These are phyloP conservation scores for Pseudocercospora ulei DNA, from an alignment of 2,329 filamentous ascomycete genomes.

Conservation along the genomic window DNA sequence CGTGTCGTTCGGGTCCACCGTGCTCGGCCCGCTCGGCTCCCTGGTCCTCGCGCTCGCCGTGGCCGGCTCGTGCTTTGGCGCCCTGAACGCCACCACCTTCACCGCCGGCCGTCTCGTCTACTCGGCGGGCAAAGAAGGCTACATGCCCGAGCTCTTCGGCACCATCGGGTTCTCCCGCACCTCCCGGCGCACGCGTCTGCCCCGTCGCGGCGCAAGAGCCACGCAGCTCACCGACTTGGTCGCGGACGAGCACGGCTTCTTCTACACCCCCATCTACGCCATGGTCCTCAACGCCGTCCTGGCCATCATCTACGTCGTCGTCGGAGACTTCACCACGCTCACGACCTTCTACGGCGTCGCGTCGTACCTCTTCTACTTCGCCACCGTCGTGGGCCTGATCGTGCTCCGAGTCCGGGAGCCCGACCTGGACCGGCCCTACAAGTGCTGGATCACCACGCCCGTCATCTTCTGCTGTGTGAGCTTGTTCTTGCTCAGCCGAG, in stretches of 20 bases:
- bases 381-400: conserved; percentile 87
- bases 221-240: conserved; percentile 54
- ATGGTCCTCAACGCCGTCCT: conserved; percentile 70
- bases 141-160: conserved; percentile 74
- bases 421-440: conserved; percentile 77
- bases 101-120: conserved; percentile 88
- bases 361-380: conserved; percentile 93
- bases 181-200: conserved; percentile 29
- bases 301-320: conserved; percentile 65
- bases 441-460: conserved; percentile 91
- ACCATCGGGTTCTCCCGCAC: conserved; percentile 60
- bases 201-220: conserved; percentile 47
- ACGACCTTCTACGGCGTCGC: conserved; percentile 97
- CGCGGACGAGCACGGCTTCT: conserved; percentile 71
- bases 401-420: conserved; percentile 81
- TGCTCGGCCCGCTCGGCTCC: conserved; percentile 75
- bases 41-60: conserved; percentile 82
- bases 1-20: conserved; percentile 80
- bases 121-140: conserved; percentile 88
- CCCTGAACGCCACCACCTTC: conserved; percentile 88
- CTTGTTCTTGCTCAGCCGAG: conserved; percentile 77
- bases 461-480: conserved; percentile 98
- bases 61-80: conserved; percentile 83
- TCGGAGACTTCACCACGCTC: conserved; percentile 84
- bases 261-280: conserved; percentile 89